These are phyloP conservation scores for Annulohypoxylon truncatum DNA, from an alignment of 2,329 filamentous ascomycete species.

Conservation along the genomic window DNA sequence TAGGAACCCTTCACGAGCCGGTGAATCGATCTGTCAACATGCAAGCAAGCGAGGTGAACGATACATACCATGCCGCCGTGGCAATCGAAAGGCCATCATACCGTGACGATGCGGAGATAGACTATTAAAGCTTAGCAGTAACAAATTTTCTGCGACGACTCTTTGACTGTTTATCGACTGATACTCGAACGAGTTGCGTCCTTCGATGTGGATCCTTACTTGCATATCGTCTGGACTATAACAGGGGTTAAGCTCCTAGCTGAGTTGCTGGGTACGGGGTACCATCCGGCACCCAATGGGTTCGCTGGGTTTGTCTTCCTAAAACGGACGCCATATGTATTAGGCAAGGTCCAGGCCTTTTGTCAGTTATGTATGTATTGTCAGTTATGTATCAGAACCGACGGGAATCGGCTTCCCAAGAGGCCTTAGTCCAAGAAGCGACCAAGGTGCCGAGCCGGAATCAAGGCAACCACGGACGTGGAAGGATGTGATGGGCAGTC, in stretches of 20 bases:
- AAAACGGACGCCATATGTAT: constrained; percentile 18
- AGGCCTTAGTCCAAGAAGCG: neutral
- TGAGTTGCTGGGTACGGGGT: constrained; percentile 32
- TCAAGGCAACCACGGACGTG: constrained; percentile 30
- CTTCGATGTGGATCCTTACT: constrained; percentile 10
- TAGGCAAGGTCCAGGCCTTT: constrained; percentile 27
- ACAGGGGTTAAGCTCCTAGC: constrained; percentile 29
- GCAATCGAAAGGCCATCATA: constrained; percentile 25
- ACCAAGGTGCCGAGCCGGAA: constrained; percentile 34
- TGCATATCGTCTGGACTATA: constrained; percentile 9
- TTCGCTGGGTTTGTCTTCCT: constrained; percentile 9
- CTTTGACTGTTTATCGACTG: constrained; percentile 33
- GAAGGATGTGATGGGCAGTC: constrained; percentile 14
- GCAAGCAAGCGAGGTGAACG: constrained; percentile 13
- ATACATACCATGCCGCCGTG: neutral
- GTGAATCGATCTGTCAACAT: constrained; percentile 21
- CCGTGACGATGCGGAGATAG: constrained; percentile 26
- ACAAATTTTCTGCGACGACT: constrained; percentile 11
- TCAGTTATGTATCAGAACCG: constrained; percentile 1
- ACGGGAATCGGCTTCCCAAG: constrained; percentile 7
- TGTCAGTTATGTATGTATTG: constrained; percentile 4
- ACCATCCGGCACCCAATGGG: constrained; percentile 29
- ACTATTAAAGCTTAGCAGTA: constrained; percentile 8
- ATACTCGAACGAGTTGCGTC: constrained; percentile 38
- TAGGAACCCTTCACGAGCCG: constrained; percentile 5